These are phyloP conservation scores for Nothophaeocryptopus gaeumannii DNA, from an alignment of 2,329 filamentous ascomycete species.

Conservation along the genomic window DNA sequence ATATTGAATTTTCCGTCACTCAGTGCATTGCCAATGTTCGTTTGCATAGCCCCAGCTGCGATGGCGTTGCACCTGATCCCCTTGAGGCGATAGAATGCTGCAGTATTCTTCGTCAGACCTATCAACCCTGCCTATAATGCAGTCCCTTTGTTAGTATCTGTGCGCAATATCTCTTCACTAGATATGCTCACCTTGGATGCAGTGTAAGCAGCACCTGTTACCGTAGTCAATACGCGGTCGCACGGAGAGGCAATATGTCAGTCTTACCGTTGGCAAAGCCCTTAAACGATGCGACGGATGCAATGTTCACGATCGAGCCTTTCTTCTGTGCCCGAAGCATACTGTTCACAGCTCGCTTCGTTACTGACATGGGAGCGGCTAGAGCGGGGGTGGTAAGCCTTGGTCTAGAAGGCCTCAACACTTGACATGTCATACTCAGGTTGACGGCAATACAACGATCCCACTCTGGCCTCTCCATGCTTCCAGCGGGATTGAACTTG, in stretches of 20 bases:
- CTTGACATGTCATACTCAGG: conserved; percentile 36
- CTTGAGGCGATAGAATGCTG: conserved; percentile 53
- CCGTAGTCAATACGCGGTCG: no score
- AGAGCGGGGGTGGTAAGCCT: no score
- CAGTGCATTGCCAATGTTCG: conserved; percentile 53
- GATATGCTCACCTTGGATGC: conserved; percentile 46
- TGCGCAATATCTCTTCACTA: conserved; percentile 1
- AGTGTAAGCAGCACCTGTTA: conserved; percentile 42
- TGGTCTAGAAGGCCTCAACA: no score
- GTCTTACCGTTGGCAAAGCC: conserved; percentile 42
- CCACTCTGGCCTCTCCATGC: conserved; percentile 49
- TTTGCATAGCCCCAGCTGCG: conserved; percentile 52
- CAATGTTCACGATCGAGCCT: conserved; percentile 55
- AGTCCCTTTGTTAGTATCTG: conserved; percentile 31
- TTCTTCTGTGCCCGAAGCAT: conserved; percentile 46
- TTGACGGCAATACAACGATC: conserved; percentile 56
- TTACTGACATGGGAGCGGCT: conserved; percentile 52
- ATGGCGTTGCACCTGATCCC: conserved; percentile 45
- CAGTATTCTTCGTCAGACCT: conserved; percentile 58
- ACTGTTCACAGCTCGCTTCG: conserved; percentile 51
- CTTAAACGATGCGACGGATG: conserved; percentile 46
- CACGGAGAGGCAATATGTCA: no score
- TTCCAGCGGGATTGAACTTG: conserved; percentile 53
- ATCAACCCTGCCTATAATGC: conserved; percentile 55
- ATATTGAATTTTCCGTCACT: conserved; percentile 28